phyloP scores from a whole-genome alignment of 306 rosid species.

The Quercus ilex region DNA sequence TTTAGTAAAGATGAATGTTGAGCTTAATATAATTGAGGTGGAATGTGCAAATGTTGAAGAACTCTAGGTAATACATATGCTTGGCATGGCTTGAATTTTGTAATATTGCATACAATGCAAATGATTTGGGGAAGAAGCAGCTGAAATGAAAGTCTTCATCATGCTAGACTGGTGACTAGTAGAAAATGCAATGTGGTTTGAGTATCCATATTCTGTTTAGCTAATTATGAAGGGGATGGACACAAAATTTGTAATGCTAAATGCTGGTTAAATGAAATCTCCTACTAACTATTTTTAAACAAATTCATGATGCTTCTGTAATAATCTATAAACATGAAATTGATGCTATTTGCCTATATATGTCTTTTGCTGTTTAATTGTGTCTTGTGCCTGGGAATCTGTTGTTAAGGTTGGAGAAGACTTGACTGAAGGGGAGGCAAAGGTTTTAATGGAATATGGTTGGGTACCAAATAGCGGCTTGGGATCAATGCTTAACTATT shows the following conservation, averaged over 20 bases:
- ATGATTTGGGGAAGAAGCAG: background rate
- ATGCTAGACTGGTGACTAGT: background rate
- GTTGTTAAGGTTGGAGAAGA: conserved; percentile 47
- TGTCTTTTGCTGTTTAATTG: background rate
- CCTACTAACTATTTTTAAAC: background rate
- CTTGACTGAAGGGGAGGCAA: conserved; percentile 70
- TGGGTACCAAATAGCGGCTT: conserved; percentile 77
- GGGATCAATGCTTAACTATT: conserved; percentile 88
- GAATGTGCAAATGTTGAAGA: too few relatives aligned
- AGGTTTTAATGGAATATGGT: conserved; percentile 69
- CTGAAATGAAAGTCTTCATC: background rate
- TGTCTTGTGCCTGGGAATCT: background rate
- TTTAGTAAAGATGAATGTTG: background rate
- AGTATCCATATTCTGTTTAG: background rate
- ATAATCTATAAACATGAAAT: background rate
- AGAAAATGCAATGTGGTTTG: background rate
- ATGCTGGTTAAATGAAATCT: background rate
- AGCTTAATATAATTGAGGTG: background rate
- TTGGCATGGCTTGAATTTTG: background rate
- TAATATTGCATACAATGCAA: background rate
- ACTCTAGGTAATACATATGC: background rate
- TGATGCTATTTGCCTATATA: background rate
- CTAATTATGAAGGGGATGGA: background rate
- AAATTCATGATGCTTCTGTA: background rate
- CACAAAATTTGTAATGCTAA: background rate